phyloP scores from a whole-genome alignment of 208 protist species.

The Blastocrithidia nonstop region DNA sequence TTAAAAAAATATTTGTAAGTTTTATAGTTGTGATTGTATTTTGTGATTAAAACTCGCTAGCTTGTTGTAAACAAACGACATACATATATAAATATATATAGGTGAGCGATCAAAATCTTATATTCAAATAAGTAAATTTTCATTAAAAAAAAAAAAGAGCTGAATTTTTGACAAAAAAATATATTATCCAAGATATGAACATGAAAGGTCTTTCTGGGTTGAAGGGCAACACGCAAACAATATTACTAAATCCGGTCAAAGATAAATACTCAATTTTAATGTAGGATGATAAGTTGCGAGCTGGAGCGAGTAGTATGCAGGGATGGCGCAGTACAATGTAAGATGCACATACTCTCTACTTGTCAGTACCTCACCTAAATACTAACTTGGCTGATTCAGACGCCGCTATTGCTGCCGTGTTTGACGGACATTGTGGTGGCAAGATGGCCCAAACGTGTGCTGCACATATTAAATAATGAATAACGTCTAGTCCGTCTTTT shows the following conservation, averaged over 20 bases:
- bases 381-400: constrained; percentile 46
- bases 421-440: constrained; percentile 80
- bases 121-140: background rate
- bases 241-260: constrained; percentile 55
- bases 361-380: constrained; percentile 54
- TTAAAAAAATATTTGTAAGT: no score
- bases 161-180: background rate
- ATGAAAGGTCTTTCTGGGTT: constrained; percentile 34
- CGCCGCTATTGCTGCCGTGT: constrained; percentile 65
- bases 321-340: constrained; percentile 86
- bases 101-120: background rate
- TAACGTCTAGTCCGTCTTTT: constrained; percentile 42
- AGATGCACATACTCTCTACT: constrained; percentile 73
- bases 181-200: constrained; percentile 7
- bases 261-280: constrained; percentile 87
- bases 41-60: no score
- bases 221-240: constrained; percentile 55
- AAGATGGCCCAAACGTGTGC: constrained; percentile 68
- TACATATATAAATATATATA: constrained; percentile 1
- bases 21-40: no score
- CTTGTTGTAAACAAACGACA: background rate
- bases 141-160: background rate
- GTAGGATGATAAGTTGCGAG: constrained; percentile 81
- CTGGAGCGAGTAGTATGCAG: constrained; percentile 85
- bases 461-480: constrained; percentile 54